These are phyloP conservation scores for Pseudogymnoascus sp. DNA, from an alignment of 2,329 filamentous ascomycete species.

Conservation along the genomic window DNA sequence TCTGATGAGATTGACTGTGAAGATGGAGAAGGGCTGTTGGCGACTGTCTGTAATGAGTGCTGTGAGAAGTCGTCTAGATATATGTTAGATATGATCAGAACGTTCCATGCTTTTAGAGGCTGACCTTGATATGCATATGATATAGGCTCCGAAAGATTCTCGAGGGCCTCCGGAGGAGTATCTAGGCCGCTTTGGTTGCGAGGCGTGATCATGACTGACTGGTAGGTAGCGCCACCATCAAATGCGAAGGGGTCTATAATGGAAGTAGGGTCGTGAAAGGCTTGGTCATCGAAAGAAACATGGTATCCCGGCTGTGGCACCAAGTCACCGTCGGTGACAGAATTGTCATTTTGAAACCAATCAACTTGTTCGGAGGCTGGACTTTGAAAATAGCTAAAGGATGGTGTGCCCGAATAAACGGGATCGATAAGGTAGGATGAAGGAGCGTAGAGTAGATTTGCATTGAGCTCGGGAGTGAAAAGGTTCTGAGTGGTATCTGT, in stretches of 20 bases:
- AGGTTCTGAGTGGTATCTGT: slow-evolving; percentile 9
- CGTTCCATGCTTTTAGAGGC: neutral
- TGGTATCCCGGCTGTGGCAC: neutral
- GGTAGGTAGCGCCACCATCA: neutral
- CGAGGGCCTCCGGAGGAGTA: neutral
- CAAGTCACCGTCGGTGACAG: neutral
- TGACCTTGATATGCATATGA: slow-evolving; percentile 8
- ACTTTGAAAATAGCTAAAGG: neutral
- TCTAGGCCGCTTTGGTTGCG: neutral
- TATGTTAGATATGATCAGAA: neutral
- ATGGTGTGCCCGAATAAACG: neutral
- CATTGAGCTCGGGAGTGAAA: neutral
- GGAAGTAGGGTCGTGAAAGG: slow-evolving; percentile 1
- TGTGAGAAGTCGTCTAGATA: slow-evolving; percentile 1
- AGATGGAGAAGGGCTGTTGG: neutral
- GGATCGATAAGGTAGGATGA: slow-evolving; percentile 16
- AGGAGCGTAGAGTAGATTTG: slow-evolving; percentile 7
- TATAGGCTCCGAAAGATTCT: neutral
- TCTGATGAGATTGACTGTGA: neutral
- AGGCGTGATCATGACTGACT: neutral
- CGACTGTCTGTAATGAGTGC: neutral
- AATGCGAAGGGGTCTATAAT: neutral
- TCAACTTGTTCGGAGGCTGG: neutral
- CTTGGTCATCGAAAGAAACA: slow-evolving; percentile 1
- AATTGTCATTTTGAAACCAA: slow-evolving; percentile 4